Conservation (phyloP, 495 filamentous ascomycete genomes). For the Delitschia confertaspora region DNA sequence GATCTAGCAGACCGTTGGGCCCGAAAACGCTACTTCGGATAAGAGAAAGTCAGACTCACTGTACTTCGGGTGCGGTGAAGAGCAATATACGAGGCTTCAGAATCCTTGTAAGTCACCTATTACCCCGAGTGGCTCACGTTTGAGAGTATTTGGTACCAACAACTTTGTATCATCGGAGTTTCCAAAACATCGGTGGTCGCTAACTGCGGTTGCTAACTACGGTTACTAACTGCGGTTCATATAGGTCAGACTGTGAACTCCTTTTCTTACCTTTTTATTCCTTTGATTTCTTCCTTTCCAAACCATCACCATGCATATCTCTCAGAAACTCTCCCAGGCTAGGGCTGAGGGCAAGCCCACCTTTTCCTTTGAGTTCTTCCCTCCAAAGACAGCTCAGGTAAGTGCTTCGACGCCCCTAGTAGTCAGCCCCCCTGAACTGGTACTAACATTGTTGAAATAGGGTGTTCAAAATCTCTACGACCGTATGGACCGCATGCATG, state of each 20-base stretch:
- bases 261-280: conserved; percentile 2
- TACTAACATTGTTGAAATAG: conserved; percentile 33
- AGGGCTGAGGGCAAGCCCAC: conserved; percentile 63
- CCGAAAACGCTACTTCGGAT: conserved; percentile 40
- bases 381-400: conserved; percentile 91
- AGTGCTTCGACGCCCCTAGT: conserved; percentile 2
- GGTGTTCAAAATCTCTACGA: conserved; percentile 99
- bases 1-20: conserved; percentile 40
- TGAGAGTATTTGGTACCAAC: not conserved
- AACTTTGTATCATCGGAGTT: not conserved
- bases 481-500: conserved; percentile 98
- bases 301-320: conserved; percentile 63
- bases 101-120: not conserved
- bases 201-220: no score
- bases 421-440: not conserved
- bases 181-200: no score
- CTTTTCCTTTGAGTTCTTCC: conserved; percentile 99
- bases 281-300: conserved; percentile 5
- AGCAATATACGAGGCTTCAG: not conserved
- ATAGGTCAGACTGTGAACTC: no score
- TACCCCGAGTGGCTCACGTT: not conserved
- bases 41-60: no score
- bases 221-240: no score
- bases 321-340: conserved; percentile 80
- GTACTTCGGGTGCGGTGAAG: not conserved